Evolutionary conservation across 1,139 yeast genomes (phyloP).

Genomic region (Suhomyces yuchorum): DNA sequence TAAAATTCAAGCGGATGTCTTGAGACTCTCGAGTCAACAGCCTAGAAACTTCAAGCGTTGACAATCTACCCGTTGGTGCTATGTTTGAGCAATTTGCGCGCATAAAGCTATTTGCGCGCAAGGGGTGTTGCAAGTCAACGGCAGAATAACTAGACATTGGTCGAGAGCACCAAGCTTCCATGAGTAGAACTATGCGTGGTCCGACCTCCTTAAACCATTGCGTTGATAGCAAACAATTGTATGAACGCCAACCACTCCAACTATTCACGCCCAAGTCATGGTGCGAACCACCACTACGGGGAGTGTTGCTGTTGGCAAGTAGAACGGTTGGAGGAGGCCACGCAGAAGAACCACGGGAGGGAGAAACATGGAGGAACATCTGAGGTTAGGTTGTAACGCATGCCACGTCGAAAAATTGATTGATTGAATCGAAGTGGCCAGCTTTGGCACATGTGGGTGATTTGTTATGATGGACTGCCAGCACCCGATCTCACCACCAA

Average conservation of each 20-base stretch:
- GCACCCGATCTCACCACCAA: neutral
- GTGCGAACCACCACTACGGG: conserved; percentile 12
- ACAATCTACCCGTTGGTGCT: neutral
- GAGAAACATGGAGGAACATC: neutral
- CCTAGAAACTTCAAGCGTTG: neutral
- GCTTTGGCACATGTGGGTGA: neutral
- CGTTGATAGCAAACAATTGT: neutral
- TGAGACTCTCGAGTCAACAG: neutral
- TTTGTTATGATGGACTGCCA: conserved; percentile 4
- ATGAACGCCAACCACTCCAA: neutral
- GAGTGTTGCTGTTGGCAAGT: conserved; percentile 9
- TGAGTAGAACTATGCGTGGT: neutral
- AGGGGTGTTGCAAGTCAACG: neutral
- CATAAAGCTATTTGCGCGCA: neutral
- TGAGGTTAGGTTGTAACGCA: neutral
- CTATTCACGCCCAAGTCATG: conserved; percentile 4
- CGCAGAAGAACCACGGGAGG: neutral
- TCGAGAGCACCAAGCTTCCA: neutral
- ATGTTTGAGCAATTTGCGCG: neutral
- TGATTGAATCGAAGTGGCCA: conserved; percentile 2
- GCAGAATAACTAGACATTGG: neutral
- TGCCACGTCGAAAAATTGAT: neutral
- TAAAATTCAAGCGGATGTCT: neutral
- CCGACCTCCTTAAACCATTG: neutral
- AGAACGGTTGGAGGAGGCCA: neutral